A percentile compares a stretch with the other conserved stretches of the same genome.
phyloP scores from a whole-genome alignment of 768 basidiomycete genomes.

The Amanita phalloides region DNA sequence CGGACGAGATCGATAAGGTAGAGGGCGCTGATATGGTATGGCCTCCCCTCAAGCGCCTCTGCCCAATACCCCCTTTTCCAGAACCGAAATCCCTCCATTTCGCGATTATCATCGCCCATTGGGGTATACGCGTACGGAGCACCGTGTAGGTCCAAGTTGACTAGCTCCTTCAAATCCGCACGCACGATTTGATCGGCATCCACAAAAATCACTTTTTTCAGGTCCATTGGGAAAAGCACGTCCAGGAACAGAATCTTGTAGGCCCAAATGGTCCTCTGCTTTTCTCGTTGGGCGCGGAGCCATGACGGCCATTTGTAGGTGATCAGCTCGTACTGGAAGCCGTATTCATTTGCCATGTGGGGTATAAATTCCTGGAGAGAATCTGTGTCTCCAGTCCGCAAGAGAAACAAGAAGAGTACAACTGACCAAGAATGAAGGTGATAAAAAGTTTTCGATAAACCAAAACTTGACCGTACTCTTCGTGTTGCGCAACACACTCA shows the following conservation, averaged over 20 bases:
- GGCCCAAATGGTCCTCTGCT: constrained; percentile 98
- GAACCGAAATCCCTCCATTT: constrained; percentile 97
- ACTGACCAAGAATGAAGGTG: constrained; percentile 87
- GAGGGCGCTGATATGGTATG: constrained; percentile 96
- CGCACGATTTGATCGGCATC: constrained; percentile 98
- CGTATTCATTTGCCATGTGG: constrained; percentile 81
- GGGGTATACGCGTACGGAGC: constrained; percentile 95
- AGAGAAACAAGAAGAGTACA: background rate
- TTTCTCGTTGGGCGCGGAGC: constrained; percentile 95
- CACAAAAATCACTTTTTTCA: constrained; percentile 98
- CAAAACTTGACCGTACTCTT: constrained; percentile 96
- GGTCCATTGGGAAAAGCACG: constrained; percentile 96
- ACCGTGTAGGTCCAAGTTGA: constrained; percentile 87
- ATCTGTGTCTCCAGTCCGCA: background rate
- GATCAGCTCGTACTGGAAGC: constrained; percentile 93
- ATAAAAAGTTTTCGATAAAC: constrained; percentile 99
- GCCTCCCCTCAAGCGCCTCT: constrained; percentile 70
- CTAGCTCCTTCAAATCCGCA: constrained; percentile 88
- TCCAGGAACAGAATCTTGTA: constrained; percentile 99
- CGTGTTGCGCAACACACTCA: constrained; percentile 91
- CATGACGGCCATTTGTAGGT: constrained; percentile 99
- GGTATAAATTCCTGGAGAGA: constrained; percentile 79
- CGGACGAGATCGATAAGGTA: constrained; percentile 94
- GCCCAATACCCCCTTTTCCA: constrained; percentile 98
- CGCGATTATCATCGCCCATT: constrained; percentile 91